Conservation (phyloP, 73 alveolate species). For the Symbiodinium natans region DNA sequence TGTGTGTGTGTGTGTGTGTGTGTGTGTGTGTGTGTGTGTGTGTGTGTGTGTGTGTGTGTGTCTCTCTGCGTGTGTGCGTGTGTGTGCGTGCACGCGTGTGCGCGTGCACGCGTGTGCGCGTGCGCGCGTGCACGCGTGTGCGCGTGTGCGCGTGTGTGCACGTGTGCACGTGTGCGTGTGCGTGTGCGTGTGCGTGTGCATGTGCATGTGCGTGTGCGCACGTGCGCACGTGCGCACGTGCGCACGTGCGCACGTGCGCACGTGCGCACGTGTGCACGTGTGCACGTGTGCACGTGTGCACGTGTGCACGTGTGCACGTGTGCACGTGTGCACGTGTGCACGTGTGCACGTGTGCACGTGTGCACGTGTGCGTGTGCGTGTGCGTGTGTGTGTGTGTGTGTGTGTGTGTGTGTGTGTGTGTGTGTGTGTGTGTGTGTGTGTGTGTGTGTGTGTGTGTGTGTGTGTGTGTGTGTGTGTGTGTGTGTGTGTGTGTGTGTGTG, state of each 20-base stretch:
- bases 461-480: background rate
- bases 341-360: background rate
- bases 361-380: background rate
- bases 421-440: background rate
- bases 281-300: background rate
- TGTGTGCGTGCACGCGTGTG: background rate
- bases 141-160: background rate
- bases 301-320: background rate
- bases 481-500: background rate
- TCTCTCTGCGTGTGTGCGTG: too few relatives aligned
- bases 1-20: background rate
- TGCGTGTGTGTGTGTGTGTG: background rate
- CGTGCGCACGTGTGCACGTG: background rate
- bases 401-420: background rate
- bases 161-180: background rate
- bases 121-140: background rate
- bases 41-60: background rate
- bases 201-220: background rate
- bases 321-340: background rate
- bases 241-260: background rate
- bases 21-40: background rate
- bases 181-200: background rate
- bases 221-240: background rate
- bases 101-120: background rate
- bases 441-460: background rate